phyloP scores from a whole-genome alignment of 2,329 filamentous ascomycete genomes.

The Ilyonectria robusta region DNA sequence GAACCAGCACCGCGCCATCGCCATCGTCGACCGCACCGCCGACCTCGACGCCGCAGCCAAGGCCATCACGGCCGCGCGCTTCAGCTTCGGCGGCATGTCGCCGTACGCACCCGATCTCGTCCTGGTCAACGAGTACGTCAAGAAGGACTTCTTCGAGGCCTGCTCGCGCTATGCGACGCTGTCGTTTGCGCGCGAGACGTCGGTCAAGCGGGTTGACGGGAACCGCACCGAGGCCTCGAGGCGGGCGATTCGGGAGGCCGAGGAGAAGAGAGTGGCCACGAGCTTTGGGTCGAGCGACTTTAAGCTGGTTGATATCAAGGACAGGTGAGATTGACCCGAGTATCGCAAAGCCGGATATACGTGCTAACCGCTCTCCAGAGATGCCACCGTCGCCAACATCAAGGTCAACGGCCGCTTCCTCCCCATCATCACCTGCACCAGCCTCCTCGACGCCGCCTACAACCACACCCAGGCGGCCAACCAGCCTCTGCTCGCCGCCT shows the following conservation, averaged over 20 bases:
- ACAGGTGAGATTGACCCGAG: not conserved
- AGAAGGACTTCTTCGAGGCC: slow-evolving; percentile 38
- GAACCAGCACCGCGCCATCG: slow-evolving; percentile 22
- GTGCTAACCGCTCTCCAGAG: not conserved
- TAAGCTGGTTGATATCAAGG: slow-evolving; percentile 28
- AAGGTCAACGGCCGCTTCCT: slow-evolving; percentile 29
- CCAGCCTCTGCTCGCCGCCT: slow-evolving; percentile 18
- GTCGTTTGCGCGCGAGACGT: slow-evolving; percentile 23
- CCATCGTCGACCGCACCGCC: slow-evolving; percentile 41
- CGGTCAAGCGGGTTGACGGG: slow-evolving; percentile 17
- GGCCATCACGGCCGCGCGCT: slow-evolving; percentile 33
- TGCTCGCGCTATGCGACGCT: slow-evolving; percentile 19
- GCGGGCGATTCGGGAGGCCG: slow-evolving; percentile 20
- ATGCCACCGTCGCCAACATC: slow-evolving; percentile 24
- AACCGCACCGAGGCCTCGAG: slow-evolving; percentile 19
- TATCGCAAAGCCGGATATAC: no score
- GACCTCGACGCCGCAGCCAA: slow-evolving; percentile 36
- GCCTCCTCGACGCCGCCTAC: slow-evolving; percentile 25
- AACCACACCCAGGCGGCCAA: slow-evolving; percentile 12
- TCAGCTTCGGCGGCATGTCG: slow-evolving; percentile 33
- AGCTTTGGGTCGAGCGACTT: slow-evolving; percentile 23
- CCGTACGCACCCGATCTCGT: slow-evolving; percentile 42
- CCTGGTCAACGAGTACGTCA: slow-evolving; percentile 42
- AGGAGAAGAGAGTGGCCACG: slow-evolving; percentile 13
- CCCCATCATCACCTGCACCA: slow-evolving; percentile 26